Base-by-base conservation (phyloP, 1,284 basidiomycete species). In the Pseudozyma sp. region DNA sequence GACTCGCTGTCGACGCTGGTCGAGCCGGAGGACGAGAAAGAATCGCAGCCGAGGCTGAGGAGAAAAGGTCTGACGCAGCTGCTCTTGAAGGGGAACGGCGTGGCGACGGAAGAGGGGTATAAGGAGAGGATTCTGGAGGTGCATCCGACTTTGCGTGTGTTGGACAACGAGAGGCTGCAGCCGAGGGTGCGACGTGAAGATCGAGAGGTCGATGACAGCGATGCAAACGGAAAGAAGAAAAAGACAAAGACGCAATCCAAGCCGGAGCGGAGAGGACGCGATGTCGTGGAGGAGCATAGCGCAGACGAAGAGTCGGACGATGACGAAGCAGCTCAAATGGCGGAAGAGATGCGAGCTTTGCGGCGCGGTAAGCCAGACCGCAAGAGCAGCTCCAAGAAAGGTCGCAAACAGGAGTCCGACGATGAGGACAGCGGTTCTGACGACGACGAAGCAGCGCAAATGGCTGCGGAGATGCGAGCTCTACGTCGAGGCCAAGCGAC, bases 31-130 rank as follows among this genome's bases (percentile, higher is more conserved):
- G 56, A 54, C 5, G 52, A 42, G 50, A 62, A 33, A 48, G 54
- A 56, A 37, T 46, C 40, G 46, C 59, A 58, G 67, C 69, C 59
- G 44, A 60, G 54, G 47, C 35, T 65, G 47, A 59, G 53, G 42
- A 49, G 62, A 24, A 67, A 54, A 37, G 81, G 81, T 0, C 47
- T 83, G 17, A 67, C 62, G 31, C 78, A 79, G 45, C 55, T 83
- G 17, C 54, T 66, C 11, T 47, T 82, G 19, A 75, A 73, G 35
- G 79, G 75, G 9, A 83, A 83, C 39, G 54, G 53, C 6, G 73
- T 83, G 4, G 59, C 76, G 5, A 37, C 31, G 16, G 10, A 40
- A 9, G 60, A 62, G 1, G 71, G 54, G 1, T 81, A 79, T 50
- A 68, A 50, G 40, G 71, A 78, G 37, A 65, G 51, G 57, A 67